Evolutionary conservation across 768 basidiomycete genomes (phyloP).

Genomic region (Paxillus ammoniavirescens): DNA sequence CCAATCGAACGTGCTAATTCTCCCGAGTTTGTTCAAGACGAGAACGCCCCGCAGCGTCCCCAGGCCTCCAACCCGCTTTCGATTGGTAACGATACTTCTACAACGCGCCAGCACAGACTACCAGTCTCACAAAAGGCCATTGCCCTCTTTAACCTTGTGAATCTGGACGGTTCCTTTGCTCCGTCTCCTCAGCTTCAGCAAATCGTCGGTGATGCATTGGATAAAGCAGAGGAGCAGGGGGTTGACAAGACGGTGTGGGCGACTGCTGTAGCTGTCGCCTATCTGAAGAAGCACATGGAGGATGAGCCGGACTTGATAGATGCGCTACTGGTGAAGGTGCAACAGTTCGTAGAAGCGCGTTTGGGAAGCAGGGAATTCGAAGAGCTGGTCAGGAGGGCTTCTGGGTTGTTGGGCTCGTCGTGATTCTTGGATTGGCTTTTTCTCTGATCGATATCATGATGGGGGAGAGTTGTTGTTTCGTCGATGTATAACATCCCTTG

Average conservation of each 20-base stretch:
- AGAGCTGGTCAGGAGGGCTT: constrained; percentile 17
- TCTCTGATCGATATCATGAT: too few relatives aligned
- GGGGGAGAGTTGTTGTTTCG: too few relatives aligned
- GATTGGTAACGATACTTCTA: background rate
- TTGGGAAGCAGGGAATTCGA: constrained; percentile 11
- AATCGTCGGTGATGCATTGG: constrained; percentile 38
- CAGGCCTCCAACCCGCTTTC: constrained; percentile 1
- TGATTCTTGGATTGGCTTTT: too few relatives aligned
- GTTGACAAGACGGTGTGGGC: constrained; percentile 44
- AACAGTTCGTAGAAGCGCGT: constrained; percentile 34
- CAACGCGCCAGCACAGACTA: background rate
- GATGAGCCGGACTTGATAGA: constrained; percentile 41
- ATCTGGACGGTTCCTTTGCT: constrained; percentile 50
- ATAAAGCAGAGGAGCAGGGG: constrained; percentile 29
- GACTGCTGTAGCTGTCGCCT: constrained; percentile 48
- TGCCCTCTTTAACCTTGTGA: constrained; percentile 39
- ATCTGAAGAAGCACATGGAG: constrained; percentile 37
- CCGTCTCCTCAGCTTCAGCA: constrained; percentile 26
- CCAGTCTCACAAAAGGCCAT: constrained; percentile 29
- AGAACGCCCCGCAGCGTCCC: background rate
- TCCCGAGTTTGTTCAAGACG: constrained; percentile 24
- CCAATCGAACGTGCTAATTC: constrained; percentile 31
- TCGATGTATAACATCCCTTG: too few relatives aligned
- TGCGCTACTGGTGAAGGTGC: constrained; percentile 40
- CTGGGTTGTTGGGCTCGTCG: constrained; percentile 1